phyloP scores from a whole-genome alignment of 164 flowering plant genomes.

The Santalum album region DNA sequence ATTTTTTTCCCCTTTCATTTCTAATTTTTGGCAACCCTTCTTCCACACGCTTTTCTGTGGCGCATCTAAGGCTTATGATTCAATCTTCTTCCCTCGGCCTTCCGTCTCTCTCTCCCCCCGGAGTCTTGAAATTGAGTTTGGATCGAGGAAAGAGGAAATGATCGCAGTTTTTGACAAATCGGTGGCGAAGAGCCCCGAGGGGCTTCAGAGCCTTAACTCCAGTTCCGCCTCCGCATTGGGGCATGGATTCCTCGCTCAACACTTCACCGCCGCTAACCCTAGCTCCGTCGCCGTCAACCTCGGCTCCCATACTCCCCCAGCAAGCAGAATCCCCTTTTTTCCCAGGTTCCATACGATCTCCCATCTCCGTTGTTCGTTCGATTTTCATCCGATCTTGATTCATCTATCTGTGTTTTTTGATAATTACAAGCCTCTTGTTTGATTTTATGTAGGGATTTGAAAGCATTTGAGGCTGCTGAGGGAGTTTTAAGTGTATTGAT shows the following conservation, averaged over 20 bases:
- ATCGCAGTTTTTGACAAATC: conserved; percentile 80
- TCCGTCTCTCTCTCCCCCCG: no score
- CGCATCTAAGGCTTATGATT: no score
- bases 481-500: no score
- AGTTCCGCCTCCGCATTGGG: conserved; percentile 37
- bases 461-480: no score
- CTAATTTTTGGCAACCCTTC: no score
- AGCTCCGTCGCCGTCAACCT: conserved; percentile 58
- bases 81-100: no score
- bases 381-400: neutral
- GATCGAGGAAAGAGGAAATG: conserved; percentile 50
- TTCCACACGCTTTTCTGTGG: no score
- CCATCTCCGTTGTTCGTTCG: neutral
- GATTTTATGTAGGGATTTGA: no score
- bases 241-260: conserved; percentile 46
- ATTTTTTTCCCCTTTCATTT: no score
- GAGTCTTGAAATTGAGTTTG: no score
- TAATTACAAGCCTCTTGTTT: no score
- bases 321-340: conserved; percentile 69
- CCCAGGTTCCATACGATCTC: conserved; percentile 49
- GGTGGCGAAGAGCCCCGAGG: conserved; percentile 85
- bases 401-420: no score
- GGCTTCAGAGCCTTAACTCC: conserved; percentile 41
- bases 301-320: conserved; percentile 52
- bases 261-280: conserved; percentile 52